Percentiles rank a stretch among this genome's conserved stretches.
phyloP scores from a whole-genome alignment of 805 yeast genomes.

The Saccharomyces mikatae region DNA sequence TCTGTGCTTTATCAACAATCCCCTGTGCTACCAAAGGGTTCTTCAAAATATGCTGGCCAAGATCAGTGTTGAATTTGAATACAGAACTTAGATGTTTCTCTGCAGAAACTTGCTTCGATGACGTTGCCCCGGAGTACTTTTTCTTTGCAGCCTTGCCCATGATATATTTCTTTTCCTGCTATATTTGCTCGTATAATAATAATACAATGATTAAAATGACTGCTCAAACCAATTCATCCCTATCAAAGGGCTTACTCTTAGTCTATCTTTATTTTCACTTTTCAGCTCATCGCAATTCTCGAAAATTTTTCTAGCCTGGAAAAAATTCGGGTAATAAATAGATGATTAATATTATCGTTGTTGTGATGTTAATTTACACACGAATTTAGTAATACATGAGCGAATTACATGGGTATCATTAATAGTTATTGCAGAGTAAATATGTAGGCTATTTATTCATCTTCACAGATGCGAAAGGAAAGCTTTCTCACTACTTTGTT shows the following conservation, averaged over 20 bases:
- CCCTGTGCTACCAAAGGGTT: slow-evolving; percentile 97
- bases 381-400: background rate
- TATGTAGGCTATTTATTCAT: background rate
- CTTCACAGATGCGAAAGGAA: slow-evolving; percentile 12
- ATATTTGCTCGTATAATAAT: too few relatives aligned
- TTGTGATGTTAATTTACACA: background rate
- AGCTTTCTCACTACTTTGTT: slow-evolving; percentile 18
- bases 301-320: slow-evolving; percentile 5
- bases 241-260: background rate
- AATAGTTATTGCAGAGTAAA: background rate
- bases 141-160: slow-evolving; percentile 64
- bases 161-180: background rate
- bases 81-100: slow-evolving; percentile 64
- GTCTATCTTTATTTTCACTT: background rate
- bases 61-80: slow-evolving; percentile 91
- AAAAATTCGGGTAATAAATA: background rate
- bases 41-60: slow-evolving; percentile 94
- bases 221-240: background rate
- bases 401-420: background rate
- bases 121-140: slow-evolving; percentile 45
- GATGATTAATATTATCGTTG: background rate
- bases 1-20: slow-evolving; percentile 91
- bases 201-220: background rate
- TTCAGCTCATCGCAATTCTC: background rate
- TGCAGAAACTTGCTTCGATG: slow-evolving; percentile 55